phyloP scores from a whole-genome alignment of 129 eudicot genomes.

The Lonicera japonica region DNA sequence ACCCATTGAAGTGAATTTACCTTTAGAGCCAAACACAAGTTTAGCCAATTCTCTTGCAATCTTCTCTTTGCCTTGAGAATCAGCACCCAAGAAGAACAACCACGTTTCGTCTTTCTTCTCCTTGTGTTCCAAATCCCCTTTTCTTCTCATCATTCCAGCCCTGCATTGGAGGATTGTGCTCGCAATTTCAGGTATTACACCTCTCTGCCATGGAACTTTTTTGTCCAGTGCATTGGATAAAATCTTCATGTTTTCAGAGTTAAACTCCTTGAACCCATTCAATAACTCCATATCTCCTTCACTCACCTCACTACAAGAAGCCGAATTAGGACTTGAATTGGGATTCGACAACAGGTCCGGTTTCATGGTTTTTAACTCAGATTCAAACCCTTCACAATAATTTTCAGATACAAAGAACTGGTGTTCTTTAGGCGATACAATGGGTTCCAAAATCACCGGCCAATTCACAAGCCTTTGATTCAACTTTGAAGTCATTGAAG shows the following conservation, averaged over 20 bases:
- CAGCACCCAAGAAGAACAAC: slow-evolving; percentile 61
- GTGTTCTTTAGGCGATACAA: slow-evolving; percentile 38
- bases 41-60: slow-evolving; percentile 58
- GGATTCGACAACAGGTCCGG: slow-evolving; percentile 92
- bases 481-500: slow-evolving; percentile 33
- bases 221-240: slow-evolving; percentile 58
- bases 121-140: neutral
- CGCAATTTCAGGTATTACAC: slow-evolving; percentile 52
- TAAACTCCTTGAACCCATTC: slow-evolving; percentile 49
- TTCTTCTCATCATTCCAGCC: slow-evolving; percentile 36
- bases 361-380: slow-evolving; percentile 22
- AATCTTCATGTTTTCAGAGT: slow-evolving; percentile 38
- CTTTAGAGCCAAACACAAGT: slow-evolving; percentile 55
- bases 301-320: slow-evolving; percentile 83
- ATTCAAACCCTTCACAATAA: slow-evolving; percentile 20
- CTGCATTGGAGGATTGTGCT: slow-evolving; percentile 55
- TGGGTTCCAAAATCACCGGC: slow-evolving; percentile 45
- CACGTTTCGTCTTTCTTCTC: slow-evolving; percentile 46
- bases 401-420: slow-evolving; percentile 32
- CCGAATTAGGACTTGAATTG: slow-evolving; percentile 82
- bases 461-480: slow-evolving; percentile 28
- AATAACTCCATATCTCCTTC: slow-evolving; percentile 20
- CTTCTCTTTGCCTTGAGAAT: slow-evolving; percentile 50
- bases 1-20: slow-evolving; percentile 30
- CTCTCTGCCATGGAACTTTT: slow-evolving; percentile 76